Conservation (phyloP, 1,284 basidiomycete genomes). For the Retiboletus flavoniger region DNA sequence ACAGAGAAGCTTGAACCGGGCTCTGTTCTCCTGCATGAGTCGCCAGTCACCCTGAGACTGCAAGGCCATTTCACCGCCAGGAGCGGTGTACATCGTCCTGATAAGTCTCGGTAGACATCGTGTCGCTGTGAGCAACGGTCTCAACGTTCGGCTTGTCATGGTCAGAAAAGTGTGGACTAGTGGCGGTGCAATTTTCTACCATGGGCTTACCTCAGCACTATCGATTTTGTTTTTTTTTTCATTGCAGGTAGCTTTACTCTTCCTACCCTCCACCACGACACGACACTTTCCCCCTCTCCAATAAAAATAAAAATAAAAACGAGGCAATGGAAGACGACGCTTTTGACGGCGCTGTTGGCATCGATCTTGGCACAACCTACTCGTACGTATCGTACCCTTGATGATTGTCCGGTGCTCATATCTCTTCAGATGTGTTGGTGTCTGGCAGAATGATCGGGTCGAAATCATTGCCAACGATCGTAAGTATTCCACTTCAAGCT, state of each 20-base stretch:
- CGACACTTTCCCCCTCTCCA: constrained; percentile 28
- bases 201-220: constrained; percentile 38
- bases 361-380: constrained; percentile 90
- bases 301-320: constrained; percentile 48
- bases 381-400: constrained; percentile 53
- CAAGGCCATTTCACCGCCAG: constrained; percentile 37
- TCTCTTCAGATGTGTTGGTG: constrained; percentile 80
- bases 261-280: constrained; percentile 30
- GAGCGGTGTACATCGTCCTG: constrained; percentile 35
- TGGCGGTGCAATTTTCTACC: constrained; percentile 49
- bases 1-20: constrained; percentile 54
- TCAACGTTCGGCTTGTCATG: constrained; percentile 38
- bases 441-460: constrained; percentile 98
- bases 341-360: constrained; percentile 96
- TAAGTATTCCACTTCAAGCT: constrained; percentile 41
- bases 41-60: constrained; percentile 62
- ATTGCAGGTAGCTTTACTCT: constrained; percentile 1
- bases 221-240: constrained; percentile 46
- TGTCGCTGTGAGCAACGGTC: constrained; percentile 43
- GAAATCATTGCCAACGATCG: constrained; percentile 98
- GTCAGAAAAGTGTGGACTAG: constrained; percentile 34
- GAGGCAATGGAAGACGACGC: constrained; percentile 82
- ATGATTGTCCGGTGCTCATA: constrained; percentile 16
- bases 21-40: constrained; percentile 57
- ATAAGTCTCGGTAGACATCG: constrained; percentile 26